Base-by-base conservation (phyloP, 306 rosid species). In the Cucurbita ficifolia region DNA sequence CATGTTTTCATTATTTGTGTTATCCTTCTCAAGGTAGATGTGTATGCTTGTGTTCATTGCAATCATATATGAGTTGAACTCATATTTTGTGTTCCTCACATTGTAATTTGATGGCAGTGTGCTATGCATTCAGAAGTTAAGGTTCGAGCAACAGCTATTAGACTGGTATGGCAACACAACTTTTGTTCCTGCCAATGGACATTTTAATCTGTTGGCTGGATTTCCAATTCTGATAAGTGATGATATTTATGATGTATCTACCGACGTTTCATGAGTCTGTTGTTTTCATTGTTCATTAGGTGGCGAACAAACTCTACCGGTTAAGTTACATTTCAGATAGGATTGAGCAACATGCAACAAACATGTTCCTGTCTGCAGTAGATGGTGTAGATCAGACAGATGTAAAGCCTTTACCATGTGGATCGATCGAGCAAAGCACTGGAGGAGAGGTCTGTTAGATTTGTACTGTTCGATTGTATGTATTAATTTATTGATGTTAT, bases 291-390 rank as follows among this genome's bases (percentile, higher is more conserved):
- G 48, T 76, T 76, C 60, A 53, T 72, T 79, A 94, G 99, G 99
- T 94, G 84, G 94, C 96, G 71, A 91, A 91, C 88, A 94, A 94
- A 84, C 97, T 94, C 64, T 94, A 85, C 84, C 96, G 83, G 85
- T 88, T 94, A 69, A 86, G 80, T 74, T 94, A 89, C 82, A 40
- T 94, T 70, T 84, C 92, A 14, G 97, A 87, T 69, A 86, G 76
- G 69, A 88, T 94, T 72, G 97, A 89, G 82, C 87, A 88, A 46
- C 86, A 84, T 84, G 96, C 99, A 0, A 89, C 86, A 77, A 70
- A 85, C 56, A 87, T 82, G 96, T 89, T 94, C 87, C 63, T 86
- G 80, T 83, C 88, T 68, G 92, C 92, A 29, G 89, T 88, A 75
- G 84, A 86, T 68, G 80, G 84, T 56, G 81, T 75, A 69, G 81